These are phyloP conservation scores for Anisogramma anomala DNA, from an alignment of 2,329 filamentous ascomycete genomes.

Conservation along the genomic window DNA sequence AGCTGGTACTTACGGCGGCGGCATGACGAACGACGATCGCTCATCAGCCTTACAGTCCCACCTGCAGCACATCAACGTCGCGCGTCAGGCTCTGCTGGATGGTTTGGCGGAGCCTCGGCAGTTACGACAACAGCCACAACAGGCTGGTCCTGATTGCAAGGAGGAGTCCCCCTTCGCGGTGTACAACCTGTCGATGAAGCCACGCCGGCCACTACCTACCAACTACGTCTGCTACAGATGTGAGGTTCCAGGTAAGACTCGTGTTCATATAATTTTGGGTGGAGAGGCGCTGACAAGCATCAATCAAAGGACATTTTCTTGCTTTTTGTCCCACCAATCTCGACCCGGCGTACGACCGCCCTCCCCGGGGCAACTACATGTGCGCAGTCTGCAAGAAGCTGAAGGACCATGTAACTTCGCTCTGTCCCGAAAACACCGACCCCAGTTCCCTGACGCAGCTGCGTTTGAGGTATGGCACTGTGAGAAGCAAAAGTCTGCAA, in stretches of 20 bases:
- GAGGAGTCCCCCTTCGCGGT: no score
- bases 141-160: no score
- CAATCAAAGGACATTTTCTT: conserved; percentile 27
- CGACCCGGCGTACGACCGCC: conserved; percentile 26
- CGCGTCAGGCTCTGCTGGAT: no score
- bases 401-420: conserved; percentile 25
- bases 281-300: neutral
- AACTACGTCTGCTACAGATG: conserved; percentile 25
- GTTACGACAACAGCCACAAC: no score
- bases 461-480: conserved; percentile 16
- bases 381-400: conserved; percentile 25
- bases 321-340: conserved; percentile 31
- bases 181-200: no score
- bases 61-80: no score
- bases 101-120: no score
- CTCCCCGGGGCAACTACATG: conserved; percentile 21
- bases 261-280: conserved; percentile 12
- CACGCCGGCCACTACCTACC: no score
- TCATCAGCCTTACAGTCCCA: no score
- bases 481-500: neutral
- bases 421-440: conserved; percentile 27
- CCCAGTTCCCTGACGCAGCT: conserved; percentile 24
- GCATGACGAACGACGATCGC: no score
- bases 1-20: no score
- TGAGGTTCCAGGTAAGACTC: conserved; percentile 20